phyloP scores from a whole-genome alignment of 164 flowering plant species.

The Paratinospora sagittata region DNA sequence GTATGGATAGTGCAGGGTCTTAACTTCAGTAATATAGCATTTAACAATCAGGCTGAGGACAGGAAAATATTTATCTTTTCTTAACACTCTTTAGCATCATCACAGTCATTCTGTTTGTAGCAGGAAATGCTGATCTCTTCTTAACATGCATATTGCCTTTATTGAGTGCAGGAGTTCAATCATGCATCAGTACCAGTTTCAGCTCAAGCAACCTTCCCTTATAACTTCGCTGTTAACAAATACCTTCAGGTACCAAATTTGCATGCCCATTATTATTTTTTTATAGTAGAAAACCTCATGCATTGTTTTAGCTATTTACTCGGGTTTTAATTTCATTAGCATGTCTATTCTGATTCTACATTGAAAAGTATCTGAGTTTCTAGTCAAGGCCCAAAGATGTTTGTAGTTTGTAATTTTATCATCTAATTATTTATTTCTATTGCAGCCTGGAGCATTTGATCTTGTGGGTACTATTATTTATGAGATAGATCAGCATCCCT shows the following conservation, averaged over 20 bases:
- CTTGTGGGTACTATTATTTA: slow-evolving; percentile 79
- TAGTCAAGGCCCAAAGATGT: background rate
- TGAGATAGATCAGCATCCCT: slow-evolving; percentile 73
- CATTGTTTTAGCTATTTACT: background rate
- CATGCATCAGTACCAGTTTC: slow-evolving; percentile 71
- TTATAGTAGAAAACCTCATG: too few species aligned
- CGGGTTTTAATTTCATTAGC: background rate
- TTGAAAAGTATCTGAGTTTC: background rate
- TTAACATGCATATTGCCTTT: background rate
- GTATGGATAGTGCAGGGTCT: background rate
- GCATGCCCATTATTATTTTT: background rate
- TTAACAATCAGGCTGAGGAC: background rate
- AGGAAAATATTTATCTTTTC: background rate
- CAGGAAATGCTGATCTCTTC: background rate
- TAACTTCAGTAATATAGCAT: background rate
- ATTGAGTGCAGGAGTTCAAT: slow-evolving; percentile 47
- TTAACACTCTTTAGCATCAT: background rate
- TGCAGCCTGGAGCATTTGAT: slow-evolving; percentile 90
- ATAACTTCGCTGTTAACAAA: slow-evolving; percentile 78
- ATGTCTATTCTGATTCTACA: background rate
- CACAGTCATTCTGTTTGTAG: background rate
- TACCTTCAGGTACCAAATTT: slow-evolving; percentile 65
- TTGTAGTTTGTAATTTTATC: background rate
- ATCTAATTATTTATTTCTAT: background rate
- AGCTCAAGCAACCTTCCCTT: slow-evolving; percentile 78